These are phyloP conservation scores for Vanrija sp. DNA, from an alignment of 1,284 basidiomycete genomes.

Conservation along the genomic window DNA sequence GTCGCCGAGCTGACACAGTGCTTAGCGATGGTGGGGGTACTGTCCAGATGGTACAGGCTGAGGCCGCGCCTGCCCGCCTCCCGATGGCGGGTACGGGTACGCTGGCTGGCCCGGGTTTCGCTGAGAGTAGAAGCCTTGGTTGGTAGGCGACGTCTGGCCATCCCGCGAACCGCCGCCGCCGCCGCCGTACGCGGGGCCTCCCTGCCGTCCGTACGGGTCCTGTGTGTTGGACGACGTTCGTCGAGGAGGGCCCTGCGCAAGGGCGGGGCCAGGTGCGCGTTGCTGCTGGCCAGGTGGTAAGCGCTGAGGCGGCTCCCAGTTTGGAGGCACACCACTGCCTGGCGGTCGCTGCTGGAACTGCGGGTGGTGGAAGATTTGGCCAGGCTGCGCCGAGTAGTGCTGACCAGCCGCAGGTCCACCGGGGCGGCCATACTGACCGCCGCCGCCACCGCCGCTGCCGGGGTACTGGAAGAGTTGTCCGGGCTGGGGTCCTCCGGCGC, in stretches of 20 bases:
- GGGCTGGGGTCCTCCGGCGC: constrained; percentile 34
- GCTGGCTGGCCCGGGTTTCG: constrained; percentile 1
- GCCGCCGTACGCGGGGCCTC: no score
- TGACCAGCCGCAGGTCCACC: constrained; percentile 31
- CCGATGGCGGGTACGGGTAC: constrained; percentile 3
- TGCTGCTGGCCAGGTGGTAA: constrained; percentile 19
- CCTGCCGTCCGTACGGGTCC: constrained; percentile 9
- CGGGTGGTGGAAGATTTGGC: constrained; percentile 40
- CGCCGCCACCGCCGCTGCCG: constrained; percentile 5
- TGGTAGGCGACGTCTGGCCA: constrained; percentile 11
- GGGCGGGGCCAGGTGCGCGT: neutral
- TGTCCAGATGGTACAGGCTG: constrained; percentile 14
- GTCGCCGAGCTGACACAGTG: neutral
- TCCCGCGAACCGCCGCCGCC: neutral
- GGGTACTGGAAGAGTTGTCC: constrained; percentile 48
- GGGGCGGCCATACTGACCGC: neutral
- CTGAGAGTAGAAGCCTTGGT: constrained; percentile 10
- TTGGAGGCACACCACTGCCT: neutral
- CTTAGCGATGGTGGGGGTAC: constrained; percentile 17
- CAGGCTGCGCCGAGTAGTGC: constrained; percentile 28
- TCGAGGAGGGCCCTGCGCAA: constrained; percentile 13
- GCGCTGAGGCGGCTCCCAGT: constrained; percentile 23
- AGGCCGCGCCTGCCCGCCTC: constrained; percentile 1
- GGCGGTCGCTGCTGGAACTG: constrained; percentile 18
- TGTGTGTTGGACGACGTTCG: constrained; percentile 5